phyloP scores from a whole-genome alignment of 768 basidiomycete genomes.

The Rhizopogon vesiculosus region DNA sequence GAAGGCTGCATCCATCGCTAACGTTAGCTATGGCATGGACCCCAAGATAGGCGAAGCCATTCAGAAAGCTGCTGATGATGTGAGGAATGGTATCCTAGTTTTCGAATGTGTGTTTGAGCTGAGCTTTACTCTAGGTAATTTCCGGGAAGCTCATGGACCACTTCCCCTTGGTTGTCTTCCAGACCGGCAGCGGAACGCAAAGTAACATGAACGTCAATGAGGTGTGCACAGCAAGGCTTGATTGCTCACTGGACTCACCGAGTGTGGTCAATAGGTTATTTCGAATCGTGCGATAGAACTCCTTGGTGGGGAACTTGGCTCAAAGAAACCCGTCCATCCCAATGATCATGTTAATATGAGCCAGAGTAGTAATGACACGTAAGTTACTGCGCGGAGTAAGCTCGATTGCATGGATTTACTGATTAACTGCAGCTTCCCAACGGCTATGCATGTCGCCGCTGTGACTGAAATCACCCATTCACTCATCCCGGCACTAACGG shows the following conservation, averaged over 20 bases:
- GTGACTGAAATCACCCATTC: constrained; percentile 79
- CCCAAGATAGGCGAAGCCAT: constrained; percentile 85
- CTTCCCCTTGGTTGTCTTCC: constrained; percentile 98
- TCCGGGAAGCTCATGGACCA: constrained; percentile 91
- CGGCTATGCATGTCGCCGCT: constrained; percentile 97
- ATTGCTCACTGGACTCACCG: not conserved
- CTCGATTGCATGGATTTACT: not conserved
- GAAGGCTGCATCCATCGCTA: constrained; percentile 92
- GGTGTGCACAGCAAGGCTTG: constrained; percentile 33
- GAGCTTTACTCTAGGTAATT: constrained; percentile 66
- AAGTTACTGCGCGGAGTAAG: constrained; percentile 24
- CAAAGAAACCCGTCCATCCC: constrained; percentile 96
- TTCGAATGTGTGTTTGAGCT: not conserved
- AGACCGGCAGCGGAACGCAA: constrained; percentile 98
- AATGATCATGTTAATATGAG: constrained; percentile 99
- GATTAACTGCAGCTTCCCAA: constrained; percentile 72
- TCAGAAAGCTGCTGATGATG: constrained; percentile 91
- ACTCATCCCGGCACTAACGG: constrained; percentile 81
- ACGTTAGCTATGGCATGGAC: constrained; percentile 87
- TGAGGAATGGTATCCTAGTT: constrained; percentile 27
- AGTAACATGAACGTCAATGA: constrained; percentile 99
- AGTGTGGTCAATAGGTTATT: constrained; percentile 61
- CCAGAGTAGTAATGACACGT: constrained; percentile 99
- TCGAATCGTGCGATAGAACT: constrained; percentile 98
- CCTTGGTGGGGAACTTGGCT: constrained; percentile 91